Evolutionary conservation across 1,284 basidiomycete genomes (phyloP).

Genomic region (Apiotrichum montevideense): DNA sequence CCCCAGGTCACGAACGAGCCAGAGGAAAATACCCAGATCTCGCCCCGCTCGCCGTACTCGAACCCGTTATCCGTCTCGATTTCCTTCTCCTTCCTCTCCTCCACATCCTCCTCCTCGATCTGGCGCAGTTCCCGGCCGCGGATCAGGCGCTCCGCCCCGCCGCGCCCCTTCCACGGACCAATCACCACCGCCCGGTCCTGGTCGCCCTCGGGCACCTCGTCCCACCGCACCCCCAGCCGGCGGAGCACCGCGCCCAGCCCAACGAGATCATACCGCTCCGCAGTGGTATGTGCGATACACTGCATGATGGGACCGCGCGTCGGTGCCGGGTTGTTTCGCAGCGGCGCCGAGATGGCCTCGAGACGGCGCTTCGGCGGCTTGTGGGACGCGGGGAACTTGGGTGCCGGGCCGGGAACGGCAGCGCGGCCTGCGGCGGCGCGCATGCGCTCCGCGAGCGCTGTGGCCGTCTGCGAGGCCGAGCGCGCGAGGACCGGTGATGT

Average conservation of each 20-base stretch:
- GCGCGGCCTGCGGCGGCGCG: background rate
- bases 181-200: constrained; percentile 43
- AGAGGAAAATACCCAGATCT: constrained; percentile 77
- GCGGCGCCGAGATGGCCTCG: constrained; percentile 44
- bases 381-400: constrained; percentile 18
- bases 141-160: constrained; percentile 37
- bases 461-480: background rate
- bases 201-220: constrained; percentile 45
- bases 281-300: constrained; percentile 47
- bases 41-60: constrained; percentile 61
- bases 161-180: constrained; percentile 43
- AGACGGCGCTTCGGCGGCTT: constrained; percentile 46
- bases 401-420: background rate
- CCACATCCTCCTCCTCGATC: constrained; percentile 19
- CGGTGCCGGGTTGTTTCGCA: constrained; percentile 39
- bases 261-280: constrained; percentile 43
- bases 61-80: constrained; percentile 35
- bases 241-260: constrained; percentile 32
- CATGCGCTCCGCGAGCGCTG: background rate
- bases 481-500: background rate
- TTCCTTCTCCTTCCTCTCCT: constrained; percentile 44
- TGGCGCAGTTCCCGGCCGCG: constrained; percentile 30
- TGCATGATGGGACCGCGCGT: constrained; percentile 45
- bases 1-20: constrained; percentile 87
- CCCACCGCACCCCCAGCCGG: constrained; percentile 37